These are phyloP conservation scores for Saturnispora dispora DNA, from an alignment of 805 yeast species.

Conservation along the genomic window DNA sequence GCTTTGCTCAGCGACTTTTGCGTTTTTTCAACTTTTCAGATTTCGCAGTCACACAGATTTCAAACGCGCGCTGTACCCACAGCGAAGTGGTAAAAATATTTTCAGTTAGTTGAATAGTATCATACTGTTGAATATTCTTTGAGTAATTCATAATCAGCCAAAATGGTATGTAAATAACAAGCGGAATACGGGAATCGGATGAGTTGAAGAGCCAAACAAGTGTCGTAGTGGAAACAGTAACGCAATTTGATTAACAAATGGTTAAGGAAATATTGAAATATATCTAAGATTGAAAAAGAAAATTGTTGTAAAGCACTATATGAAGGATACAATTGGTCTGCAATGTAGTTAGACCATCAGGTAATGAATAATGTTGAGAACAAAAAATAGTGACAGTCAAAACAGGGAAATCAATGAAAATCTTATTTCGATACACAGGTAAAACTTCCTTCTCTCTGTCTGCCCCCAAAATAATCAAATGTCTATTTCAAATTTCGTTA, in stretches of 20 bases:
- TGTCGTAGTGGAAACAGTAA: too few relatives aligned
- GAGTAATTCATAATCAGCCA: conserved; percentile 12
- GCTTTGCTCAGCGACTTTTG: not conserved
- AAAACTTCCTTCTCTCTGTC: too few relatives aligned
- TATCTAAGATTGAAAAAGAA: too few relatives aligned
- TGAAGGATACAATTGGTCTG: too few relatives aligned
- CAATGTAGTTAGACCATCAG: too few relatives aligned
- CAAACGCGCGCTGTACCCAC: not conserved
- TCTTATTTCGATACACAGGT: too few relatives aligned
- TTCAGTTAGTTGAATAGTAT: not conserved
- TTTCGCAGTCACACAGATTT: conserved; percentile 5
- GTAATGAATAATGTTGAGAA: too few relatives aligned
- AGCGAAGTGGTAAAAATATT: conserved; percentile 4
- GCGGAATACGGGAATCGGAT: not conserved
- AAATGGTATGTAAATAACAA: conserved; percentile 22
- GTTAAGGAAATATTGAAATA: not conserved
- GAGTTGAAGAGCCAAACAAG: not conserved
- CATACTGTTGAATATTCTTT: conserved; percentile 1
- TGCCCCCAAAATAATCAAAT: too few relatives aligned
- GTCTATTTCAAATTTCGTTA: not conserved
- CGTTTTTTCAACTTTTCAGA: not conserved
- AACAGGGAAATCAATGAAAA: too few relatives aligned
- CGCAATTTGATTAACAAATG: not conserved
- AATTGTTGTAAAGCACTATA: too few relatives aligned
- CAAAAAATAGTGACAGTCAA: too few relatives aligned